Evolutionary conservation across 2,329 filamentous ascomycete genomes (phyloP), one percentile per base, ranked within the genome.

Genomic region (Scedosporium boydii): DNA sequence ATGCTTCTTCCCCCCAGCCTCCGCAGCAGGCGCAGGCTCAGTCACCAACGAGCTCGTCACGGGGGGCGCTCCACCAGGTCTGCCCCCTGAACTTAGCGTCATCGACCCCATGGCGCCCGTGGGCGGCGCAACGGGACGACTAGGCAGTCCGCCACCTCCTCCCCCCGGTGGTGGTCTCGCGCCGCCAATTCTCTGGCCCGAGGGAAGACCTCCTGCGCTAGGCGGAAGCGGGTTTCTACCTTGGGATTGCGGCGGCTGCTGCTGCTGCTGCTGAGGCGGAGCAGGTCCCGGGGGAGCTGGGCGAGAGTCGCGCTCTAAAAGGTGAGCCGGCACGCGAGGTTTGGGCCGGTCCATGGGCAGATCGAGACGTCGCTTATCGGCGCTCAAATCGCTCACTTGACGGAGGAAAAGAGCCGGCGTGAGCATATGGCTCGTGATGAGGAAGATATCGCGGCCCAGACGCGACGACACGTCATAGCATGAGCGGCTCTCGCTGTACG

Each of bases 341-440:
- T 87, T 87, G 2, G 91, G 91, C 46, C 87, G 82, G 65, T 97
- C 92, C 63, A 87, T 80, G 0, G 93, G 95, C 4, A 99, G 83
- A 68, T 91, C 87, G 16, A 99, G 81, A 56, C 86, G 82, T 60
- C 89, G 83, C 69, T 87, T 88, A 69, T 92, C 88, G 42, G 85
- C 82, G 64, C 87, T 88, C 14, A 98, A 80, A 70, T 96, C 92
- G 18, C 86, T 84, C 1, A 97, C 77, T 72, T 98, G 93, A 46
- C 89, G 86, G 41, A 96, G 76, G 72, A 93, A 99, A 21, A 96
- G 80, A 51, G 85, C 79, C 0, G 95, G 93, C 0, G 87, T 95
- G 57, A 96, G 79, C 93, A 99, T 97, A 72, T 99, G 95, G 26
- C 89, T 93, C 0, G 91, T 95, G 18, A 88, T 85, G 4, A 99